These are phyloP conservation scores for Clitopilus hobsonii DNA, from an alignment of 768 basidiomycete species.

Conservation along the genomic window DNA sequence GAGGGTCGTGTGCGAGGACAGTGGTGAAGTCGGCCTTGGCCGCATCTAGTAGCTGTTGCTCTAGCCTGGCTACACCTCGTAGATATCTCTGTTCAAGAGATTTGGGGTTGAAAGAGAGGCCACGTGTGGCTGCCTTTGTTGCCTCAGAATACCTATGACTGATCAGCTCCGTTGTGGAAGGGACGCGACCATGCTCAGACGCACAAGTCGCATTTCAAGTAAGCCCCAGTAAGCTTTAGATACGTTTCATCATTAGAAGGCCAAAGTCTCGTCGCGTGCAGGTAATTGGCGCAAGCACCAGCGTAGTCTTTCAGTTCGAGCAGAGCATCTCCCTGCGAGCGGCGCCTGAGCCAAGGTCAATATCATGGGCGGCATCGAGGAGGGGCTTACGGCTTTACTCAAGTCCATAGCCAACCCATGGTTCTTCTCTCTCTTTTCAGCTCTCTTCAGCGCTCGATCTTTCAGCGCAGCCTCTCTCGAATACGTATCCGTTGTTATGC, in stretches of 20 bases:
- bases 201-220: slow-evolving; percentile 11
- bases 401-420: slow-evolving; percentile 13
- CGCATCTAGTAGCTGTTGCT: slow-evolving; percentile 15
- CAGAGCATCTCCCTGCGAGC: slow-evolving; percentile 28
- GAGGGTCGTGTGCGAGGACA: slow-evolving; percentile 25
- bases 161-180: not conserved
- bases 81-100: slow-evolving; percentile 13
- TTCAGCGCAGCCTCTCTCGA: slow-evolving; percentile 8
- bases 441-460: slow-evolving; percentile 12
- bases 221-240: slow-evolving; percentile 13
- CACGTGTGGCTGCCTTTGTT: slow-evolving; percentile 16
- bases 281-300: slow-evolving; percentile 26
- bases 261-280: slow-evolving; percentile 23
- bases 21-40: slow-evolving; percentile 31
- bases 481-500: not conserved
- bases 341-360: not conserved
- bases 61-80: slow-evolving; percentile 16
- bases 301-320: slow-evolving; percentile 24
- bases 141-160: slow-evolving; percentile 12
- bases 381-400: slow-evolving; percentile 9
- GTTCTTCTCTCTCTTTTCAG: slow-evolving; percentile 10
- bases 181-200: not conserved
- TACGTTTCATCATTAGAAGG: slow-evolving; percentile 14
- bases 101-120: slow-evolving; percentile 17
- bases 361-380: not conserved